Conservation (phyloP, 1,139 yeast genomes). For the Candida sp. region DNA sequence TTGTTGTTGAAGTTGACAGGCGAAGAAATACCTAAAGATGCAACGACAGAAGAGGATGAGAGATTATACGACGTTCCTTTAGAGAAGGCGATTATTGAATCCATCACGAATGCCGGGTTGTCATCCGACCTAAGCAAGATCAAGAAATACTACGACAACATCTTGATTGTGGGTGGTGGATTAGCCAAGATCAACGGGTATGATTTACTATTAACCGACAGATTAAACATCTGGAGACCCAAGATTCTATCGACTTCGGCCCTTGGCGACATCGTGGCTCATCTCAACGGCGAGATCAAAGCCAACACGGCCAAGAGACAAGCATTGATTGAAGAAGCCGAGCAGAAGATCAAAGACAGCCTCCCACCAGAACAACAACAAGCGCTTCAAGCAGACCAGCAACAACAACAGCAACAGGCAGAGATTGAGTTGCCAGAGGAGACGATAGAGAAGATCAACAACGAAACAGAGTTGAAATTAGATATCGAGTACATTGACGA, state of each 20-base stretch:
- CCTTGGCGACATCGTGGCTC: constrained; percentile 57
- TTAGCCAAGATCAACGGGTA: constrained; percentile 84
- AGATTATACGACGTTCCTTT: constrained; percentile 42
- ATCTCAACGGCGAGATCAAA: constrained; percentile 42
- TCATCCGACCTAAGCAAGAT: constrained; percentile 51
- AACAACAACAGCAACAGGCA: constrained; percentile 14
- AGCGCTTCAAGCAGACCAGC: background rate
- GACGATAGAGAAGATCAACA: constrained; percentile 41
- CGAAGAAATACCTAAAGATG: constrained; percentile 15
- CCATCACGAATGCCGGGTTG: constrained; percentile 78
- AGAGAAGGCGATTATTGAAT: constrained; percentile 90
- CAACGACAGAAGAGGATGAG: constrained; percentile 17
- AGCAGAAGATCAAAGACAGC: background rate
- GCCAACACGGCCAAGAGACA: constrained; percentile 40
- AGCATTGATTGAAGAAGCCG: constrained; percentile 30
- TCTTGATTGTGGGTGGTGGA: constrained; percentile 87
- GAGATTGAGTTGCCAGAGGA: constrained; percentile 34
- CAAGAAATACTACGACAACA: constrained; percentile 74
- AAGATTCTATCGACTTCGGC: constrained; percentile 56
- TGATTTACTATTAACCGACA: constrained; percentile 75
- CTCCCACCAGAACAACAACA: background rate
- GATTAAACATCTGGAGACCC: constrained; percentile 86
- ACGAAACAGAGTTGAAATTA: constrained; percentile 38
- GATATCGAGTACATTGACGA: constrained; percentile 45
- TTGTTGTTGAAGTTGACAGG: constrained; percentile 30